A percentile compares a stretch with the other conserved stretches of the same genome.
phyloP scores from a whole-genome alignment of 23 red algal species.

The Chondrus crispus region DNA sequence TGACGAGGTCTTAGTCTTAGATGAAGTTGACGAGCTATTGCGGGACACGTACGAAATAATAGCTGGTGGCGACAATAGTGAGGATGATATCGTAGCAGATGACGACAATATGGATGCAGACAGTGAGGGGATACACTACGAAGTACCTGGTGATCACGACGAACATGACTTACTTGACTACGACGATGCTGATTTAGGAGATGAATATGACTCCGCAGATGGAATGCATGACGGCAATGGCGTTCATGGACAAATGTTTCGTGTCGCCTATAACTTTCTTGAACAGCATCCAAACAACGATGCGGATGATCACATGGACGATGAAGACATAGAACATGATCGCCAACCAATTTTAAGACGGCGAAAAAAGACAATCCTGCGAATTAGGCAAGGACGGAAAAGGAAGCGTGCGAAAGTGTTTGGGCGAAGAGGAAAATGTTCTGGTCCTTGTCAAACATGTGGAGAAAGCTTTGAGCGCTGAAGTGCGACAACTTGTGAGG shows the following conservation, averaged over 20 bases:
- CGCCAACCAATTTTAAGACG: no score
- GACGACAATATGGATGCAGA: not conserved
- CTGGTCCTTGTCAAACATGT: no score
- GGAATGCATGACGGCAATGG: not conserved
- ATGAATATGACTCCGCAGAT: no score
- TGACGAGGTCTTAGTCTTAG: constrained; percentile 47
- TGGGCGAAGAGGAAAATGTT: no score
- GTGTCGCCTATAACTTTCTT: not conserved
- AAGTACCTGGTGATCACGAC: no score
- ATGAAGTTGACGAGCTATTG: constrained; percentile 62
- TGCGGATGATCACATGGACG: not conserved
- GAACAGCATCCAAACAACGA: not conserved
- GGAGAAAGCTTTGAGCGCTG: no score
- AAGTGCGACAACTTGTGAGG: no score
- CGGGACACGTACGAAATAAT: constrained; percentile 39
- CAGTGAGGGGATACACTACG: no score
- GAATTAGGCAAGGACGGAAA: no score
- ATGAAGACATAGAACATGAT: not conserved
- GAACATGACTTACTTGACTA: not conserved
- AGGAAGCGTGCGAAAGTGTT: no score
- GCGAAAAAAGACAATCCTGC: no score
- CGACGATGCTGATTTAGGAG: not conserved
- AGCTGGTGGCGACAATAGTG: not conserved
- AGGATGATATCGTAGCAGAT: not conserved
- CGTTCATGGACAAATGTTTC: not conserved